A percentile compares a stretch with the other conserved stretches of the same genome.
Conservation (phyloP, 2,329 filamentous ascomycete species). For the Capronia americana region DNA sequence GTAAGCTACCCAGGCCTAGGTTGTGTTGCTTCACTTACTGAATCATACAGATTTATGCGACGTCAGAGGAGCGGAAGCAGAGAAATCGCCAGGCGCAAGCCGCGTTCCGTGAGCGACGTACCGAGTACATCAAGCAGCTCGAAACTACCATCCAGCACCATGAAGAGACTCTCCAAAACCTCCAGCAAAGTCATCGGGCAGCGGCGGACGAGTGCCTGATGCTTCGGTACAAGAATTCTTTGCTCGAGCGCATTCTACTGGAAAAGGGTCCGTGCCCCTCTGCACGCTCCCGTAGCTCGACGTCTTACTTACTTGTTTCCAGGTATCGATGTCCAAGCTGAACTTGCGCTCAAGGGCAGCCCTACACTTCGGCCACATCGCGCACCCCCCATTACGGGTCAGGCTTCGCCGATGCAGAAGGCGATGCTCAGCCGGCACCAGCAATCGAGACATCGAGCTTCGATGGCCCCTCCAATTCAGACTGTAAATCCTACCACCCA, state of each 20-base stretch:
- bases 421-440: slow-evolving; percentile 78
- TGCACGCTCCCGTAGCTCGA: not conserved
- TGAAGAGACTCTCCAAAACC: slow-evolving; percentile 88
- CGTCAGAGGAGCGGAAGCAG: slow-evolving; percentile 97
- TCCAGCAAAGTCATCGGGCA: slow-evolving; percentile 92
- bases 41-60: slow-evolving; percentile 83
- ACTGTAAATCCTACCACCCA: slow-evolving; percentile 48
- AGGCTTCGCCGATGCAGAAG: slow-evolving; percentile 77
- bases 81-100: slow-evolving; percentile 96
- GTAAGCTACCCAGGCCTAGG: slow-evolving; percentile 61
- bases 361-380: slow-evolving; percentile 68
- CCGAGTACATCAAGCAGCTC: slow-evolving; percentile 98
- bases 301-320: not conserved
- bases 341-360: slow-evolving; percentile 90
- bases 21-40: slow-evolving; percentile 11
- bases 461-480: slow-evolving; percentile 41
- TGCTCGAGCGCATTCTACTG: slow-evolving; percentile 90
- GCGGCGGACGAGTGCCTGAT: slow-evolving; percentile 97
- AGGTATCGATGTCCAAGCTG: slow-evolving; percentile 97
- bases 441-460: slow-evolving; percentile 45
- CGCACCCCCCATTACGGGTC: slow-evolving; percentile 70
- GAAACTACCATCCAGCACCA: slow-evolving; percentile 97
- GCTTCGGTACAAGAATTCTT: slow-evolving; percentile 97
- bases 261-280: slow-evolving; percentile 75
- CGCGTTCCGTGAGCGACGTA: slow-evolving; percentile 93